Base-by-base conservation (phyloP, 768 basidiomycete species). In the Panaeolus papilionaceus region DNA sequence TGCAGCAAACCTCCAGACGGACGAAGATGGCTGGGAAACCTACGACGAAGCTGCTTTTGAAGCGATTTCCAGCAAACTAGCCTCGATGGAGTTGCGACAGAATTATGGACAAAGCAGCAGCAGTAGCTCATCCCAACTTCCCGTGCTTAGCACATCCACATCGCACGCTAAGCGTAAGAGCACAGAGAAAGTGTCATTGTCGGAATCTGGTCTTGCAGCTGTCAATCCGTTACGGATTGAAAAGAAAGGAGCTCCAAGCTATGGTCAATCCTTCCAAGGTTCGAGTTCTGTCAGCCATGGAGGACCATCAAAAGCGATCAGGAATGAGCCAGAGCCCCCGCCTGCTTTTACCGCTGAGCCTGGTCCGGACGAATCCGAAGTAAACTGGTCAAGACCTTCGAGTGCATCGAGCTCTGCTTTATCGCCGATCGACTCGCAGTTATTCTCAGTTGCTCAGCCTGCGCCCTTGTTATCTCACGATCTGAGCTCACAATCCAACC, bases 21-120 rank as follows among this genome's bases (percentile, higher is more conserved):
- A 79, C 38, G 80, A 81, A 54, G 82, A 83, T 18, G 82, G 80
- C 69, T 87, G 84, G 82, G 83, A 87, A 72, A 76, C 76, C 54
- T 88, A 86, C 81, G 82, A 86, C 65, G 74, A 75, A 61, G 65
- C 67, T 28, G 71, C 71, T 37, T 79, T 78, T 63, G 72, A 75
- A 64, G 70, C 49, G 38, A 16, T 45, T 37, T 23, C 62, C 40
- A 28, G 61, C 9, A 58, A 14, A 42, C 26, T 47, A 62, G 23
- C 49, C 49, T 37, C 66, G 63, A 65, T 62, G 68, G 23, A 65
- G 58, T 39, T 61, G 62, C 20, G 61, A 65, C 20, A 38, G 37
- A 18, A 28, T 26, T 49, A 49, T n/a, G 23, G 9, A 33, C 16
- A 51, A 61, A 14, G 64, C 58, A 28, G 61, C 64, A 39, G 61